Conservation (phyloP, 352 stramenopile genomes). For the Pythium sukuiense region DNA sequence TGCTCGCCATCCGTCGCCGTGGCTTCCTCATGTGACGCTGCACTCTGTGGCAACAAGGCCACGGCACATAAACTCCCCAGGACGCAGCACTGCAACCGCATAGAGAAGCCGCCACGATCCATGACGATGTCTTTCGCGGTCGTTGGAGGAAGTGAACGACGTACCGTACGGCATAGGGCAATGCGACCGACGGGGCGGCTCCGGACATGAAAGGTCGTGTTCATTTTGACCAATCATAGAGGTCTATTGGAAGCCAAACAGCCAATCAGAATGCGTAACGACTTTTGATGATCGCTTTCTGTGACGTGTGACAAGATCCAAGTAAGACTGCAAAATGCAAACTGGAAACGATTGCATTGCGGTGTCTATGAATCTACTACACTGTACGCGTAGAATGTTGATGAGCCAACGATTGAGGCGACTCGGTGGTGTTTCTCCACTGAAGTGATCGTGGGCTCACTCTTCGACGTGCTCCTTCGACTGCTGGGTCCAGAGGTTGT, state of each 20-base stretch:
- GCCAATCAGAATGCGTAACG: not conserved
- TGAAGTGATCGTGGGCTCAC: not conserved
- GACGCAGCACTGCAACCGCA: not conserved
- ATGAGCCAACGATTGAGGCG: too few relatives aligned
- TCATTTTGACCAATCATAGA: not conserved
- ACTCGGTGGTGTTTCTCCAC: not conserved
- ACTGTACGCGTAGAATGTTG: too few relatives aligned
- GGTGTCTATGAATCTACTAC: too few relatives aligned
- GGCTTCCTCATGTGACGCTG: not conserved
- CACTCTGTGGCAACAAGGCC: not conserved
- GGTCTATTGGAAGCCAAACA: not conserved
- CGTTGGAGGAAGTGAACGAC: not conserved
- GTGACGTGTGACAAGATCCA: constrained; percentile 7
- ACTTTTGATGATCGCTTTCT: not conserved
- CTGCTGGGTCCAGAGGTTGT: constrained; percentile 27
- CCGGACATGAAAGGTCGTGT: not conserved
- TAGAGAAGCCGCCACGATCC: not conserved
- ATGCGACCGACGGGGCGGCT: not conserved
- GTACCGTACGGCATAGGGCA: not conserved
- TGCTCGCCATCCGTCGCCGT: constrained; percentile 11
- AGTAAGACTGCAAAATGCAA: not conserved
- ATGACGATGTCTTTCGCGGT: not conserved
- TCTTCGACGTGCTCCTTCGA: constrained; percentile 21
- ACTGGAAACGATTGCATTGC: not conserved
- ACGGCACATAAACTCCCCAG: not conserved